Conservation (phyloP, 495 filamentous ascomycete genomes). For the Hypoxylon cercidicola region DNA sequence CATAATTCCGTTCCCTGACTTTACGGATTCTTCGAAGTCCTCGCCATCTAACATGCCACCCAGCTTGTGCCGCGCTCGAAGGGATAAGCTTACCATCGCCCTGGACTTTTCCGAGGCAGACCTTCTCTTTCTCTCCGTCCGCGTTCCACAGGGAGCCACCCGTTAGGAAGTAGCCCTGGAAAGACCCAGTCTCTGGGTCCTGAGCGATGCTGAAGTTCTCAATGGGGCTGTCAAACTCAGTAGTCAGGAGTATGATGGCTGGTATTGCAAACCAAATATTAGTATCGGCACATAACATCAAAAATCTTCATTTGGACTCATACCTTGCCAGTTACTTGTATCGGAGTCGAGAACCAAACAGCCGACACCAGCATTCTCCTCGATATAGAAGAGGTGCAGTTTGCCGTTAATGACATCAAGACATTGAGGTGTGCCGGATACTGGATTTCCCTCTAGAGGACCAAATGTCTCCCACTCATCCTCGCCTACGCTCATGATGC, state of each 20-base stretch:
- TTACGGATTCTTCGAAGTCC: slow-evolving; percentile 13
- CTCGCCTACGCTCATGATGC: slow-evolving; percentile 13
- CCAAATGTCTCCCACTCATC: slow-evolving; percentile 25
- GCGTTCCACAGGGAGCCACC: slow-evolving; percentile 24
- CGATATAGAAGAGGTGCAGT: slow-evolving; percentile 30
- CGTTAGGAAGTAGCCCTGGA: slow-evolving; percentile 30
- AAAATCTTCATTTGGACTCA: slow-evolving; percentile 33
- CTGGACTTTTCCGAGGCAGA: slow-evolving; percentile 17
- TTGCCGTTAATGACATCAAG: slow-evolving; percentile 31
- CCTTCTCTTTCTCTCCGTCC: slow-evolving; percentile 19
- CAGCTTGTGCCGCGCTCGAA: slow-evolving; percentile 28
- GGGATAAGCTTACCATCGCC: slow-evolving; percentile 22
- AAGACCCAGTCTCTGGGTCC: slow-evolving; percentile 10
- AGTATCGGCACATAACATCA: neutral
- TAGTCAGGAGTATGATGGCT: slow-evolving; percentile 19
- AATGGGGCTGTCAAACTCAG: slow-evolving; percentile 20
- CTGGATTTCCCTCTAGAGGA: slow-evolving; percentile 17
- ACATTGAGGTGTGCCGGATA: slow-evolving; percentile 28
- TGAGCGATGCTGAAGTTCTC: slow-evolving; percentile 29
- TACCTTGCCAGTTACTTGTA: slow-evolving; percentile 64
- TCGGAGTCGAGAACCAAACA: slow-evolving; percentile 65
- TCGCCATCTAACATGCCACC: slow-evolving; percentile 24
- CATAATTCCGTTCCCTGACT: neutral
- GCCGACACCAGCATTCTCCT: slow-evolving; percentile 60
- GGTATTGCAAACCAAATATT: neutral